Evolutionary conservation across 1,139 yeast species (phyloP).

Genomic region (Candida tunisiensis): DNA sequence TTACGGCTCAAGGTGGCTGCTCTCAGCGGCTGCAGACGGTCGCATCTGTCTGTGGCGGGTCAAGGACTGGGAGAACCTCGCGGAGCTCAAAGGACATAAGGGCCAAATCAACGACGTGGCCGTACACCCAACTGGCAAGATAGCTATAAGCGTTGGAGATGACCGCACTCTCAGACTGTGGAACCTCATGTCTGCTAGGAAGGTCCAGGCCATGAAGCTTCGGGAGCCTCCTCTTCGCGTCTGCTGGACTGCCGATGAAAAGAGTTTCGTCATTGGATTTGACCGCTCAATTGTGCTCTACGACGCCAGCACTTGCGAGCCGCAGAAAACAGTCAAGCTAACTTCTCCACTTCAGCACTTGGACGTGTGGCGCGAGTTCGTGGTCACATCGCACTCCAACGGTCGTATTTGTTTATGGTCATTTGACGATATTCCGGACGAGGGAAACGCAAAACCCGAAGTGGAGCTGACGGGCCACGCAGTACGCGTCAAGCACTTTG

Average conservation of each 20-base stretch:
- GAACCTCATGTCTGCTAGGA: slow-evolving; percentile 96
- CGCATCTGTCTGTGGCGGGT: slow-evolving; percentile 86
- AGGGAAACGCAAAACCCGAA: slow-evolving; percentile 4
- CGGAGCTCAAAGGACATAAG: slow-evolving; percentile 70
- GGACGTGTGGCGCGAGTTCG: slow-evolving; percentile 36
- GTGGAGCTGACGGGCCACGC: slow-evolving; percentile 66
- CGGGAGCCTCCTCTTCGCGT: slow-evolving; percentile 24
- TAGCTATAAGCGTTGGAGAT: slow-evolving; percentile 77
- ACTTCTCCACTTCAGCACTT: slow-evolving; percentile 52
- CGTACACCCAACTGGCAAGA: slow-evolving; percentile 84
- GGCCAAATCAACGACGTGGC: slow-evolving; percentile 68
- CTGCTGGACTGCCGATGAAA: slow-evolving; percentile 32
- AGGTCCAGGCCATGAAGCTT: slow-evolving; percentile 71
- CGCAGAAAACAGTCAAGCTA: slow-evolving; percentile 29
- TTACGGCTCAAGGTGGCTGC: slow-evolving; percentile 56
- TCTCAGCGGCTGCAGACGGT: slow-evolving; percentile 87
- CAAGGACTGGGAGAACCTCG: slow-evolving; percentile 91
- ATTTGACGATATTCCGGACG: slow-evolving; percentile 23
- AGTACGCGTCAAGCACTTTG: slow-evolving; percentile 66
- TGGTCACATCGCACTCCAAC: slow-evolving; percentile 53
- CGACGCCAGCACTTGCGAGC: slow-evolving; percentile 46
- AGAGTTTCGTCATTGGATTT: slow-evolving; percentile 59
- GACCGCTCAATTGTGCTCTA: slow-evolving; percentile 48
- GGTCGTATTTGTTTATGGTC: slow-evolving; percentile 59
- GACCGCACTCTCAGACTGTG: slow-evolving; percentile 77